Evolutionary conservation across 371 early-diverging fungal species (phyloP).

Genomic region (Zychaea mexicana): DNA sequence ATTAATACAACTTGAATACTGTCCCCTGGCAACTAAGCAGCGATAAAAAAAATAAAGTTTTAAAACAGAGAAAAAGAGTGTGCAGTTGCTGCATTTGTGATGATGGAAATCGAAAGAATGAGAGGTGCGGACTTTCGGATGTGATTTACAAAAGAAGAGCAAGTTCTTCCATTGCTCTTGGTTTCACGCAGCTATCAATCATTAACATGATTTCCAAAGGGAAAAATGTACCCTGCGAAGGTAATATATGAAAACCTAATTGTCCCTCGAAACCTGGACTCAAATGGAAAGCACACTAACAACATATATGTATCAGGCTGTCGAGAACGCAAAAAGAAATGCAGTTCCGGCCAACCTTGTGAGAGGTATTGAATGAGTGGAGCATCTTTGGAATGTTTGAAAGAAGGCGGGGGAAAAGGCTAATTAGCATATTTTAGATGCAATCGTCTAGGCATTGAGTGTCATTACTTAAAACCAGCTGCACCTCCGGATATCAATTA

Average conservation of each 20-base stretch:
- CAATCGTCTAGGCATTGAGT: constrained; percentile 13
- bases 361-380: no score
- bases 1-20: no score
- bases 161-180: neutral
- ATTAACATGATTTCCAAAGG: constrained; percentile 21
- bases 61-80: no score
- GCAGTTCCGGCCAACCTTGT: constrained; percentile 41
- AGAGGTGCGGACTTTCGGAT: neutral
- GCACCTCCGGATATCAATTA: constrained; percentile 12
- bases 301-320: constrained; percentile 24
- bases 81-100: no score
- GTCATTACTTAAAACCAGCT: constrained; percentile 17
- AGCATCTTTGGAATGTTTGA: no score
- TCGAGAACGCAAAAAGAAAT: constrained; percentile 50
- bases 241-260: constrained; percentile 14
- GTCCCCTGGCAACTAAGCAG: no score
- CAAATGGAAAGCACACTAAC: neutral
- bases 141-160: neutral
- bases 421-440: constrained; percentile 7
- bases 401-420: neutral
- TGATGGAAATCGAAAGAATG: no score
- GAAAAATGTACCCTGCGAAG: constrained; percentile 44
- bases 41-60: no score
- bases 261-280: neutral
- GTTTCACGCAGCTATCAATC: neutral